Percentiles rank a stretch among this genome's conserved stretches.
Conservation (phyloP, 2,329 filamentous ascomycete species). For the Botryotinia convoluta region DNA sequence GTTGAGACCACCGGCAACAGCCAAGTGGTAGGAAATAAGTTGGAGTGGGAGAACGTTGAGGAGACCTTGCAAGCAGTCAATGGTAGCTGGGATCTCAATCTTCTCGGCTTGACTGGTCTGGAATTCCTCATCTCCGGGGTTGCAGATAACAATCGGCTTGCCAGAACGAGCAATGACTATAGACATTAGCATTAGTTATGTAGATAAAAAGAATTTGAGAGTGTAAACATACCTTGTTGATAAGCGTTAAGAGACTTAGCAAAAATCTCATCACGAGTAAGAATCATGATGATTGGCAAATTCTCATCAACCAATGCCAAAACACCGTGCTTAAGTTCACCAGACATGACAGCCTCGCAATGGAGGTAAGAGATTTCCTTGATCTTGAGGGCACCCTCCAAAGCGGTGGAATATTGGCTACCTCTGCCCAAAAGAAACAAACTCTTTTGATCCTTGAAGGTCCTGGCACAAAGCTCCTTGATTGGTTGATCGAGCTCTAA, state of each 20-base stretch:
- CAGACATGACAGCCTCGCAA: conserved; percentile 99
- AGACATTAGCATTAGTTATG: conserved; percentile 34
- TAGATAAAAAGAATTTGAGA: neutral
- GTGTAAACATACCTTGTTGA: conserved; percentile 71
- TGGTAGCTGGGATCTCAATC: conserved; percentile 95
- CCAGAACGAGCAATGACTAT: conserved; percentile 90
- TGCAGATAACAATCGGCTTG: conserved; percentile 98
- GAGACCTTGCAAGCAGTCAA: conserved; percentile 92
- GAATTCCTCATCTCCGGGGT: conserved; percentile 86
- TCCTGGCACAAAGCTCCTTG: conserved; percentile 89
- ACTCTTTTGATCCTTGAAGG: conserved; percentile 96
- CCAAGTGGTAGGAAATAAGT: conserved; percentile 98
- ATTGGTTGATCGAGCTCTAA: conserved; percentile 89
- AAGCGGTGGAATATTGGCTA: conserved; percentile 92
- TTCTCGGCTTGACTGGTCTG: conserved; percentile 83
- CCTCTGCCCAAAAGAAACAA: conserved; percentile 90
- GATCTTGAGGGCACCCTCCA: conserved; percentile 98
- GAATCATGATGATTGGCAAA: conserved; percentile 98
- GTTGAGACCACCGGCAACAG: conserved; percentile 91
- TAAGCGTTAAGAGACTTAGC: conserved; percentile 99
- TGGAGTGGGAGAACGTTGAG: conserved; percentile 97
- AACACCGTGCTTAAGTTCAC: conserved; percentile 98
- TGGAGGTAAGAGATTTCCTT: conserved; percentile 99
- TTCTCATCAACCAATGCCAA: conserved; percentile 97
- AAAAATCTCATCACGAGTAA: conserved; percentile 94